A percentile compares a stretch with the other conserved stretches of the same genome.
These are phyloP conservation scores for Nemania bipapillata DNA, from an alignment of 2,329 filamentous ascomycete species.

Conservation along the genomic window DNA sequence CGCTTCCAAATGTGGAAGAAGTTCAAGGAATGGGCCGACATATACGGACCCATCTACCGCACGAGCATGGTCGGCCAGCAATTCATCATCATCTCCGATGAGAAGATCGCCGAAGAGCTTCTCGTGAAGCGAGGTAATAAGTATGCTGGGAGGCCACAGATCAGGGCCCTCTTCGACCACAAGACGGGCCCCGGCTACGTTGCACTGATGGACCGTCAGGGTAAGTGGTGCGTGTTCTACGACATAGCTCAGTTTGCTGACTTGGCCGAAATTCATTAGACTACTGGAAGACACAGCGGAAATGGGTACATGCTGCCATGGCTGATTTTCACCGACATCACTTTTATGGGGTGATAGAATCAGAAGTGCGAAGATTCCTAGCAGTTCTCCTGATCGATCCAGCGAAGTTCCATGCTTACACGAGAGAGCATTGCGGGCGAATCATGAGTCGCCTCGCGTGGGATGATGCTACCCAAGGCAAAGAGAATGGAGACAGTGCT, in stretches of 20 bases:
- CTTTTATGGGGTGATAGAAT: conserved; percentile 63
- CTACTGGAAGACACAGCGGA: conserved; percentile 61
- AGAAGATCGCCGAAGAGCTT: conserved; percentile 61
- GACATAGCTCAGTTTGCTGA: background rate
- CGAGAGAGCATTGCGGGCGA: conserved; percentile 62
- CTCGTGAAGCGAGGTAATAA: conserved; percentile 62
- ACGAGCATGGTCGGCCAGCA: conserved; percentile 51
- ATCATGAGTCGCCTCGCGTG: conserved; percentile 63
- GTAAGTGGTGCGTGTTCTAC: conserved; percentile 49
- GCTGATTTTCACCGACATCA: conserved; percentile 54
- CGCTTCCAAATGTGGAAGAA: conserved; percentile 62
- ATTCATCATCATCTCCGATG: conserved; percentile 58
- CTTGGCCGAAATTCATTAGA: conserved; percentile 50
- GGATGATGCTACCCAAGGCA: conserved; percentile 61
- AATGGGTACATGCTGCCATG: conserved; percentile 64
- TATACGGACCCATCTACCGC: conserved; percentile 49
- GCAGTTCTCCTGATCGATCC: conserved; percentile 61
- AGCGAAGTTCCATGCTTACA: conserved; percentile 58
- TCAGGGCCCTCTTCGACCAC: conserved; percentile 61
- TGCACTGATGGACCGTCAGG: conserved; percentile 63
- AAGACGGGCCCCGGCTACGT: conserved; percentile 61
- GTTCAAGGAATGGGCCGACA: conserved; percentile 54
- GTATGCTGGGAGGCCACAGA: conserved; percentile 63
- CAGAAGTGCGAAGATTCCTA: conserved; percentile 59
- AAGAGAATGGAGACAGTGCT: conserved; percentile 59